Conservation (phyloP, 2,329 filamentous ascomycete genomes). For the Tolypocladium cylindrosporum region DNA sequence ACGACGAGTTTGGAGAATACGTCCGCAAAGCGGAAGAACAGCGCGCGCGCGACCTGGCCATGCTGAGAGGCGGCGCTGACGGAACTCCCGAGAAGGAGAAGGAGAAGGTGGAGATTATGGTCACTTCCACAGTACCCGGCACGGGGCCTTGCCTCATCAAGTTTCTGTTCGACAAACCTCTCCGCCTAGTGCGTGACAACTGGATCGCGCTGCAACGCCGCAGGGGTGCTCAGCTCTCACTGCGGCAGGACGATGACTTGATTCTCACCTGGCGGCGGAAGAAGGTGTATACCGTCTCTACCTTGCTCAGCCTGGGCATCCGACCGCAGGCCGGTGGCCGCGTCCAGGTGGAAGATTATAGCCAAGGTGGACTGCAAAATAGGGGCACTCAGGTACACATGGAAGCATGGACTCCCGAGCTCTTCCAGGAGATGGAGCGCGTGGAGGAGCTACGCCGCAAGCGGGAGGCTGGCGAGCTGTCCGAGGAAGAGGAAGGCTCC, state of each 20-base stretch:
- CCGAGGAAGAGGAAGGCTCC: conserved; percentile 19
- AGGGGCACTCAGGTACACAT: conserved; percentile 56
- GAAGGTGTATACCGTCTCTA: conserved; percentile 66
- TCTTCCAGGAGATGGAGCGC: conserved; percentile 39
- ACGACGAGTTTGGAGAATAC: conserved; percentile 36
- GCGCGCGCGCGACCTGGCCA: conserved; percentile 16
- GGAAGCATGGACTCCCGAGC: conserved; percentile 64
- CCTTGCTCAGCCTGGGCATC: conserved; percentile 58
- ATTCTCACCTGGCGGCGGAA: conserved; percentile 73
- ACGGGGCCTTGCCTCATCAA: conserved; percentile 48
- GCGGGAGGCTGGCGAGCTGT: conserved; percentile 29
- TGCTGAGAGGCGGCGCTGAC: conserved; percentile 6
- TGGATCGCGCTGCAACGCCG: conserved; percentile 58
- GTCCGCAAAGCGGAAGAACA: conserved; percentile 29
- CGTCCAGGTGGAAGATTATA: conserved; percentile 23
- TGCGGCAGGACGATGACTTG: conserved; percentile 40
- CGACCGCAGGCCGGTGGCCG: conserved; percentile 30
- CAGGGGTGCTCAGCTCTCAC: conserved; percentile 20
- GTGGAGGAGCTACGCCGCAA: conserved; percentile 37
- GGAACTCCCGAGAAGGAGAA: conserved; percentile 13
- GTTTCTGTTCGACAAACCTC: conserved; percentile 55
- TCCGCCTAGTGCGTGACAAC: conserved; percentile 55
- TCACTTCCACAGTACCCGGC: conserved; percentile 55
- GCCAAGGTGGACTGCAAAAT: conserved; percentile 32
- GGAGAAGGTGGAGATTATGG: conserved; percentile 19